Evolutionary conservation across 768 basidiomycete genomes (phyloP), one percentile per base, ranked within the genome.

Genomic region (Russula sp.): DNA sequence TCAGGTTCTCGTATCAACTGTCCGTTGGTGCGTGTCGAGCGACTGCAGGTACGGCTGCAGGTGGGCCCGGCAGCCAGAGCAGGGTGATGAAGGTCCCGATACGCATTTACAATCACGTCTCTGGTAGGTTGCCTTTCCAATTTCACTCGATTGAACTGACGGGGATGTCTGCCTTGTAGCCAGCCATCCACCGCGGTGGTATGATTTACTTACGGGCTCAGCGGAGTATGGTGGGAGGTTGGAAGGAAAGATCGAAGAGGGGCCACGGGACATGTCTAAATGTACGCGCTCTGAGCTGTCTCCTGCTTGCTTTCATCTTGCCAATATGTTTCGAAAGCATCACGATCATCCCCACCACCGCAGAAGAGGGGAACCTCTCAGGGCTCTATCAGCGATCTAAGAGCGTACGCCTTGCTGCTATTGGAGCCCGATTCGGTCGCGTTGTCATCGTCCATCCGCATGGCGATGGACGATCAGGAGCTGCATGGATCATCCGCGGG

Each of bases 51-150:
- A 44, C 69, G 57, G 70, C 75, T 63, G 48, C 69, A n/a, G n/a
- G n/a, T n/a, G n/a, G n/a, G 14, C 77, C 75, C 40, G 82, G 79
- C 67, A 84, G 83, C 69, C 78, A 79, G 61, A 89, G 90, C 74
- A 78, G 86, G 38, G 83, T 94, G 3, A 92, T 96, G 88, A 90
- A 89, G 57, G 89, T 98, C 1, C 96, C 96, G 0, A 88, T 99
- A 51, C 79, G 94, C 26, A 80, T 98, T 6, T 98, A 97, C 76
- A 94, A 92, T 63, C 80, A 94, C 67, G 90, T 97, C 62, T 78
- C 84, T 52, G 84, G 94, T 94, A 69, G 9, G 40, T 62, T 16
- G 36, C 11, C 46, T 44, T 52, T 44, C n/a, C 14, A 1, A 11
- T 20, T 26, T 42, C 54, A 18, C 38, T 38, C 30, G 48, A 48